Percentiles rank a stretch among this genome's conserved stretches.
Evolutionary conservation across 306 rosid species (phyloP).

Genomic region (Hippophae gyantsensis): DNA sequence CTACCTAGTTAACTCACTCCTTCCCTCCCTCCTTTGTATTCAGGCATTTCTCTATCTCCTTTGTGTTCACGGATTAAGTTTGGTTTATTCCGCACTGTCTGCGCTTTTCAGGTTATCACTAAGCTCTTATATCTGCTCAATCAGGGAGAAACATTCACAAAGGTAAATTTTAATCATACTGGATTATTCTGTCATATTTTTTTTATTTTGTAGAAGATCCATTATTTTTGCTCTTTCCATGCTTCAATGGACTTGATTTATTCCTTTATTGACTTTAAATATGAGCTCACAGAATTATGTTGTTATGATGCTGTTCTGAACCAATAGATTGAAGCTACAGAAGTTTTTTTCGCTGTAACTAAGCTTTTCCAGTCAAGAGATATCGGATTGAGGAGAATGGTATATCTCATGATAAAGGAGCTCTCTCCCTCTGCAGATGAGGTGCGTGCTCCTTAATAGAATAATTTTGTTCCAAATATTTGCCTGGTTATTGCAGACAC

Average conservation of each 20-base stretch:
- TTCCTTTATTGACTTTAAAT: not conserved
- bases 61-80: conserved; percentile 11
- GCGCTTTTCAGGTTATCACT: conserved; percentile 65
- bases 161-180: conserved; percentile 36
- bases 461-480: conserved; percentile 5
- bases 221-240: not conserved
- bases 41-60: too few relatives aligned
- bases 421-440: conserved; percentile 94
- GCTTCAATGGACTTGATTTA: too few relatives aligned
- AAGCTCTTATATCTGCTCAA: conserved; percentile 85
- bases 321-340: conserved; percentile 87
- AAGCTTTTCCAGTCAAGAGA: conserved; percentile 94
- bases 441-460: conserved; percentile 32
- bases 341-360: conserved; percentile 93
- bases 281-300: conserved; percentile 1
- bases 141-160: conserved; percentile 90
- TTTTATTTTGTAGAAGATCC: conserved; percentile 12
- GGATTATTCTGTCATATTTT: not conserved
- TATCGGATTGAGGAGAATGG: conserved; percentile 97
- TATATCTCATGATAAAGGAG: conserved; percentile 89
- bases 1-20: conserved; percentile 1
- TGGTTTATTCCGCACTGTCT: conserved; percentile 15
- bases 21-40: conserved; percentile 9
- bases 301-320: conserved; percentile 14
- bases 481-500: conserved; percentile 18